A percentile compares a stretch with the other conserved stretches of the same genome.
Conservation (phyloP, 2,329 filamentous ascomycete species). For the Parascedosporium putredinis region DNA sequence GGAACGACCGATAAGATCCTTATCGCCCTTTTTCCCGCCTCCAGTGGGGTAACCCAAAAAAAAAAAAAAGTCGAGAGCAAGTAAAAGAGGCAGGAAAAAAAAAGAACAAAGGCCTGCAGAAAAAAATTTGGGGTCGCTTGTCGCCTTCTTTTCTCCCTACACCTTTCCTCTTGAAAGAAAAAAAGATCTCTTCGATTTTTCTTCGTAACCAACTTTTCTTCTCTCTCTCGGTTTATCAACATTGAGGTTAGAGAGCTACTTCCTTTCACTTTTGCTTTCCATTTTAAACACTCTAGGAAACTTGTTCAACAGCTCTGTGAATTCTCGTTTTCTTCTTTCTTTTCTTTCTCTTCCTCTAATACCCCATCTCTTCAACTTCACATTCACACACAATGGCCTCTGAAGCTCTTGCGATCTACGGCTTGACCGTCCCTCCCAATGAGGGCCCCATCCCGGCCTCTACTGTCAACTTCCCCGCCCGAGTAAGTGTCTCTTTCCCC, state of each 20-base stretch:
- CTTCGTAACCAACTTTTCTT: constrained; percentile 7
- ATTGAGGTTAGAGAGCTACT: neutral
- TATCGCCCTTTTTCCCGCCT: constrained; percentile 3
- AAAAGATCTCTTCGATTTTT: constrained; percentile 6
- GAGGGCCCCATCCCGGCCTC: constrained; percentile 72
- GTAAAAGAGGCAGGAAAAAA: too few species aligned
- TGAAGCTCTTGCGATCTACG: constrained; percentile 71
- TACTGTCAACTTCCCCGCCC: constrained; percentile 63
- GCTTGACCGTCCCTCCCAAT: constrained; percentile 80
- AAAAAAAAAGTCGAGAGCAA: constrained; percentile 9
- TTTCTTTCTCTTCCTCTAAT: neutral
- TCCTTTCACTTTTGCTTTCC: neutral
- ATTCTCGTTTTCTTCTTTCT: constrained; percentile 3
- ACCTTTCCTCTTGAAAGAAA: too few species aligned
- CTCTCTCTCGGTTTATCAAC: neutral
- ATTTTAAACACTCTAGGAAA: too few species aligned
- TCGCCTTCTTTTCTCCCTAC: constrained; percentile 3
- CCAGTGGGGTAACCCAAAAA: constrained; percentile 10
- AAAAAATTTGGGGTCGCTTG: constrained; percentile 8
- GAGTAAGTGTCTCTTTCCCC: constrained; percentile 47
- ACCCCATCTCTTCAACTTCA: neutral
- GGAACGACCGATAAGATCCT: constrained; percentile 8
- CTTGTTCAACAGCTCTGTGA: too few species aligned
- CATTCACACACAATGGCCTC: constrained; percentile 37
- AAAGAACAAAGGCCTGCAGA: constrained; percentile 14